A percentile compares a stretch with the other conserved stretches of the same genome.
phyloP scores from a whole-genome alignment of 345 rosid genomes.

The Populus simonii region DNA sequence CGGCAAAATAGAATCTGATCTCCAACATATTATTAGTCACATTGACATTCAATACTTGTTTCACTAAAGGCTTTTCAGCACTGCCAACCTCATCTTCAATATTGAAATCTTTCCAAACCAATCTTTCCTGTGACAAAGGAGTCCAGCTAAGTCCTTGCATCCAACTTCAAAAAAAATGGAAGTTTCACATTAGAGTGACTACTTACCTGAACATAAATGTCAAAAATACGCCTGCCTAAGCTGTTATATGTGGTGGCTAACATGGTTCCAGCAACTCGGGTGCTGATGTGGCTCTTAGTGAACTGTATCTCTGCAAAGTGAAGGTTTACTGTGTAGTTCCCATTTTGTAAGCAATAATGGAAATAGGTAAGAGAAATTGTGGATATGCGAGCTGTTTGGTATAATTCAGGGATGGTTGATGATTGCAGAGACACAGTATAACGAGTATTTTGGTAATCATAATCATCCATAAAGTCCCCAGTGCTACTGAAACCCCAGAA shows the following conservation, averaged over 20 bases:
- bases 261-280: too few relatives aligned
- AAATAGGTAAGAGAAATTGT: constrained; percentile 66
- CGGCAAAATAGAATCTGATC: too few relatives aligned
- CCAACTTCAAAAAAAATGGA: background rate
- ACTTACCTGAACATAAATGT: constrained; percentile 62
- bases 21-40: too few relatives aligned
- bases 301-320: constrained; percentile 63
- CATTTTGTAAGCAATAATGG: constrained; percentile 60
- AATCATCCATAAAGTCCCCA: constrained; percentile 69
- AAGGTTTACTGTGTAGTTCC: constrained; percentile 46
- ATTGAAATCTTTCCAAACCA: constrained; percentile 19
- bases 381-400: constrained; percentile 46
- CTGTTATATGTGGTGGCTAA: constrained; percentile 24
- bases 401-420: constrained; percentile 42
- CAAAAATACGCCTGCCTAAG: constrained; percentile 58
- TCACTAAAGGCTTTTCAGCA: too few relatives aligned
- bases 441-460: constrained; percentile 37
- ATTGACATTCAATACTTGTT: too few relatives aligned
- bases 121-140: constrained; percentile 17
- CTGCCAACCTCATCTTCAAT: constrained; percentile 23
- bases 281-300: constrained; percentile 29
- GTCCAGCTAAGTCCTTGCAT: background rate
- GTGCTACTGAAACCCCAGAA: constrained; percentile 72
- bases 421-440: constrained; percentile 24
- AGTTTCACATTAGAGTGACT: background rate